Base-by-base conservation (phyloP, 2,329 filamentous ascomycete genomes). In the Beauveria caledonica region DNA sequence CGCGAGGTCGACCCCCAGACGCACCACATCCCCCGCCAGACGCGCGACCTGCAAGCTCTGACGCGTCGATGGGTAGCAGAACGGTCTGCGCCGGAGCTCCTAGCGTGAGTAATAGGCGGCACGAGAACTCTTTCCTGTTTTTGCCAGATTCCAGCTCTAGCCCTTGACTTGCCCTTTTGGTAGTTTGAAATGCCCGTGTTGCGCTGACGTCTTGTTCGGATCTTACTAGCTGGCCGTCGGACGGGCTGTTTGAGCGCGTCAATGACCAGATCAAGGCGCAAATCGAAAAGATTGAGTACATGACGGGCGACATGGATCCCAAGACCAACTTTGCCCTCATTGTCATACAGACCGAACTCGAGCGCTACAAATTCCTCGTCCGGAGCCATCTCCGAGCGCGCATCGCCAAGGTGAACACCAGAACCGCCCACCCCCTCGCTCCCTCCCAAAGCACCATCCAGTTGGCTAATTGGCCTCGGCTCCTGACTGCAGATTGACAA, bases 51-150 rank as follows among this genome's bases (percentile, higher is more conserved):
- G 66, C 92, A 97, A 73, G 85, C 89, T 58, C 78, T 99, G 66
- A 97, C 93, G 66, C 88, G 93, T 68, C 88, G 87, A 68, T 99
- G 93, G 93, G 85, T 97, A 49, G 90, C 93, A 48, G 95, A 99
- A 74, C 86, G 94, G 66, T 90, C 88, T 60, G 87, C 91, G 49
- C 91, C 93, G 2, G 92, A 97, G 74, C 80, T 99, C n/a, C 78
- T 97, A 44, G 84, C 86, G 75, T 97, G 86, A 75, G 78, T 67
- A 21, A 52, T 25, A n/a, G 19, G 5, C 27, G 3, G 15, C n/a
- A 9, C 46, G 5, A 8, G 21, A 23, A 8, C 11, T 33, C 3
- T 17, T 39, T 46, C 3, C 15, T 5, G 2, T 39, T 23, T 40
- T 46, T 36, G 1, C 15, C 11, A 40, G 5, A 11, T 3, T 15